phyloP scores from a whole-genome alignment of 2,329 filamentous ascomycete genomes.

The Aphanoascus verrucosus region DNA sequence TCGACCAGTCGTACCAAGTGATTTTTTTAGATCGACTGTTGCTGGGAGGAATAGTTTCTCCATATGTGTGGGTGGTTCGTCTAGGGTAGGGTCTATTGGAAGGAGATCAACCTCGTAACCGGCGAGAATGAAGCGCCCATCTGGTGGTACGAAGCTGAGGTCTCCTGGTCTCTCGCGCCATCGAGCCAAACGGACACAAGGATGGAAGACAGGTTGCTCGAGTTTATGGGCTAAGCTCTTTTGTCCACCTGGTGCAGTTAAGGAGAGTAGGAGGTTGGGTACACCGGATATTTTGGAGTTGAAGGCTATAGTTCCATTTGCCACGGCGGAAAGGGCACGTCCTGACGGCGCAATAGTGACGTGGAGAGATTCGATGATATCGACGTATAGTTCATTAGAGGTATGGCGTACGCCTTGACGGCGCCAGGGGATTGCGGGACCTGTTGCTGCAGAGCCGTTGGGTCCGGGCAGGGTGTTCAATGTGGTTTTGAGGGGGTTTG shows the following conservation, averaged over 20 bases:
- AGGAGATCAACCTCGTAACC: conserved; percentile 91
- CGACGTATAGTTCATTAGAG: conserved; percentile 93
- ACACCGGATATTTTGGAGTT: conserved; percentile 91
- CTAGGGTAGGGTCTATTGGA: conserved; percentile 53
- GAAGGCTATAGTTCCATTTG: conserved; percentile 87
- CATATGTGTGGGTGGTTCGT: conserved; percentile 42
- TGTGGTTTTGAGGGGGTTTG: conserved; percentile 33
- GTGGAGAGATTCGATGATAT: conserved; percentile 79
- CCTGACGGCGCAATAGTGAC: conserved; percentile 88
- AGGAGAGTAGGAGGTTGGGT: conserved; percentile 72
- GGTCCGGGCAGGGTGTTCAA: conserved; percentile 24
- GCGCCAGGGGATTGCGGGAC: conserved; percentile 68
- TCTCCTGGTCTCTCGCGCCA: conserved; percentile 86
- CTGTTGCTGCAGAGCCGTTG: conserved; percentile 26
- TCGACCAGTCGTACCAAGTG: conserved; percentile 59
- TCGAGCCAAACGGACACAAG: conserved; percentile 77
- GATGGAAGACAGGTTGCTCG: conserved; percentile 87
- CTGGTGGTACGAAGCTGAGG: conserved; percentile 90
- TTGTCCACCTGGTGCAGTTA: conserved; percentile 72
- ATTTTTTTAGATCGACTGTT: conserved; percentile 68
- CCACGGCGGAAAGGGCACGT: conserved; percentile 71
- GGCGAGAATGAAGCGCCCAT: conserved; percentile 84
- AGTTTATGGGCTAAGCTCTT: conserved; percentile 64
- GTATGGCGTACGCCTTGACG: conserved; percentile 87
- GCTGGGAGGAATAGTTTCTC: conserved; percentile 71